Evolutionary conservation across 768 basidiomycete species (phyloP).

Genomic region (Hypholoma sublateritium): DNA sequence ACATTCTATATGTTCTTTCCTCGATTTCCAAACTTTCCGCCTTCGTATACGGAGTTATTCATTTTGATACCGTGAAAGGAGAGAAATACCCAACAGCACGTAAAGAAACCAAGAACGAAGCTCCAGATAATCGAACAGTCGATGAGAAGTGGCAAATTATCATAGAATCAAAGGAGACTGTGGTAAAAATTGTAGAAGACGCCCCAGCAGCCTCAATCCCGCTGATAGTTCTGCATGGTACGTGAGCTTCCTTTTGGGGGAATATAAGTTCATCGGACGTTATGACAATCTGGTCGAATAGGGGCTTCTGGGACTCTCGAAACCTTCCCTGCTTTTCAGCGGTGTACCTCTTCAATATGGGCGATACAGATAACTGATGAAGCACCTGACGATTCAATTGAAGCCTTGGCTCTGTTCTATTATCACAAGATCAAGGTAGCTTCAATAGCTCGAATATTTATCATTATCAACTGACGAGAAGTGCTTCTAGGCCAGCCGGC

Average conservation of each 20-base stretch:
- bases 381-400: not conserved
- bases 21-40: not conserved
- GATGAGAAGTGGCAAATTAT: conserved; percentile 3
- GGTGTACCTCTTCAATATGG: not conserved
- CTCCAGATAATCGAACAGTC: not conserved
- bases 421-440: conserved; percentile 4
- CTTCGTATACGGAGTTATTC: conserved; percentile 1
- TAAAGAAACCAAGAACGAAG: not conserved
- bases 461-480: no score
- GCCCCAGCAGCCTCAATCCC: not conserved
- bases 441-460: no score
- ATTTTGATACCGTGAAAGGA: not conserved
- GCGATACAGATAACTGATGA: conserved; percentile 5
- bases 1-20: not conserved
- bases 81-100: not conserved
- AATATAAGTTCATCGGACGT: no score
- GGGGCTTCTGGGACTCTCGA: not conserved
- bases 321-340: not conserved
- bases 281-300: not conserved
- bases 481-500: not conserved
- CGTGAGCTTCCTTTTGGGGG: no score
- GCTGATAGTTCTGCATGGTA: conserved; percentile 5
- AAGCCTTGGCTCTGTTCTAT: not conserved
- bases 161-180: not conserved
- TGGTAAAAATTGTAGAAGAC: not conserved